These are phyloP conservation scores for Backusella tuberculispora DNA, from an alignment of 192 early-diverging fungal genomes.

Conservation along the genomic window DNA sequence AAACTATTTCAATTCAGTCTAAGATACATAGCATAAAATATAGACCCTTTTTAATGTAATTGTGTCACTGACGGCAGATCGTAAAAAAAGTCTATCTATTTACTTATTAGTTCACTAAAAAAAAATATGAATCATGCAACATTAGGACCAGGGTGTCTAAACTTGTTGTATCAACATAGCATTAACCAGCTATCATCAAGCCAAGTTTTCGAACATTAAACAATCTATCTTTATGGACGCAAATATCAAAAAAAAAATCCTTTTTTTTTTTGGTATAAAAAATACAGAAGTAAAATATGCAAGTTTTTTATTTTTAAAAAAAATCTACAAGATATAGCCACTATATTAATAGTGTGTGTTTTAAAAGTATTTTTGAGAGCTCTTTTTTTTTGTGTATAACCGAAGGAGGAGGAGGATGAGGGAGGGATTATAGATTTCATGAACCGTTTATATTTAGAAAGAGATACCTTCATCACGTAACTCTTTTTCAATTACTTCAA, in stretches of 20 bases:
- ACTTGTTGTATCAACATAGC: no score
- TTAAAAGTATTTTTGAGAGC: background rate
- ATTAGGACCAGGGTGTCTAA: no score
- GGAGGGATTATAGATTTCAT: background rate
- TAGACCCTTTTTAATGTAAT: no score
- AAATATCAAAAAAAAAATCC: no score
- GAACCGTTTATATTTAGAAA: slow-evolving; percentile 23
- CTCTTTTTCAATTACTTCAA: slow-evolving; percentile 57
- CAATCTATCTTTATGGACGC: no score
- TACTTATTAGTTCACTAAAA: no score
- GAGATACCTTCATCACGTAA: slow-evolving; percentile 44
- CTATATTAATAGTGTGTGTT: background rate
- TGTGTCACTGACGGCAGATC: no score
- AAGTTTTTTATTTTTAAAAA: slow-evolving; percentile 11
- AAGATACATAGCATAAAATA: no score
- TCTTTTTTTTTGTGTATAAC: background rate
- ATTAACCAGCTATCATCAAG: no score
- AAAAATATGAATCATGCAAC: no score
- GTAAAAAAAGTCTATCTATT: no score
- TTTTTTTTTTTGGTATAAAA: background rate
- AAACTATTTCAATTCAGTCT: background rate
- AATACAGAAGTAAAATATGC: background rate
- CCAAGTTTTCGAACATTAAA: no score
- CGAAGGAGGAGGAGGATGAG: background rate
- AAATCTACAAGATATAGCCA: slow-evolving; percentile 11